Percentiles rank a stretch among this genome's conserved stretches.
Evolutionary conservation across 441 rosid genomes (phyloP).

Genomic region (Hypseocharis bilobata): DNA sequence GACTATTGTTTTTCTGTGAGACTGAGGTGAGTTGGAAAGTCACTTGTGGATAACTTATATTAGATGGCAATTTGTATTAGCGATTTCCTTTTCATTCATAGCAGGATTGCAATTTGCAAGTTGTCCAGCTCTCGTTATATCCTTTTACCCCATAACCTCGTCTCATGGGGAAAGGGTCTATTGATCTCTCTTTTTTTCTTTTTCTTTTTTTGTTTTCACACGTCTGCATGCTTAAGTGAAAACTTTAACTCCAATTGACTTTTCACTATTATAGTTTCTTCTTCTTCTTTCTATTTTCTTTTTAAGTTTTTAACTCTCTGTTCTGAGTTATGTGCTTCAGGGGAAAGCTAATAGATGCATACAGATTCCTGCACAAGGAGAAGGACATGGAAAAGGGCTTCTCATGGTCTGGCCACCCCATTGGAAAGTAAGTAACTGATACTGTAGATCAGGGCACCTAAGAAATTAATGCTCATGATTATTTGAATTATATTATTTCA

Average conservation of each 20-base stretch:
- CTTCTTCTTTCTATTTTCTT: background rate
- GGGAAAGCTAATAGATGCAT: constrained; percentile 80
- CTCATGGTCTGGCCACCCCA: constrained; percentile 90
- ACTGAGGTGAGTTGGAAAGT: background rate
- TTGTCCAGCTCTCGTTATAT: background rate
- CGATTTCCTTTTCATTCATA: background rate
- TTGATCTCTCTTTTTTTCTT: too few relatives aligned
- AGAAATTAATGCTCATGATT: background rate
- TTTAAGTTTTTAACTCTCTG: background rate
- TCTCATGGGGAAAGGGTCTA: too few relatives aligned
- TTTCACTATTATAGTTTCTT: background rate
- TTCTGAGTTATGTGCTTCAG: constrained; percentile 33
- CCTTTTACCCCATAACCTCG: too few relatives aligned
- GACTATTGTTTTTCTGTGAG: background rate
- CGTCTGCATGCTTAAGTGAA: background rate
- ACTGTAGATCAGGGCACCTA: background rate
- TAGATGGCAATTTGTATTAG: too few relatives aligned
- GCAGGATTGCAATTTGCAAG: background rate
- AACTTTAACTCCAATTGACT: background rate
- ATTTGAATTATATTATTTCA: background rate
- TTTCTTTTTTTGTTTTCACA: too few relatives aligned
- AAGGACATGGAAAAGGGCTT: constrained; percentile 82
- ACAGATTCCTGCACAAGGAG: constrained; percentile 70
- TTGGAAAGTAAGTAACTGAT: constrained; percentile 64
- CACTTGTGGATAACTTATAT: background rate